phyloP scores from a whole-genome alignment of 2,329 filamentous ascomycete genomes.

The Hymenoscyphus repandus region DNA sequence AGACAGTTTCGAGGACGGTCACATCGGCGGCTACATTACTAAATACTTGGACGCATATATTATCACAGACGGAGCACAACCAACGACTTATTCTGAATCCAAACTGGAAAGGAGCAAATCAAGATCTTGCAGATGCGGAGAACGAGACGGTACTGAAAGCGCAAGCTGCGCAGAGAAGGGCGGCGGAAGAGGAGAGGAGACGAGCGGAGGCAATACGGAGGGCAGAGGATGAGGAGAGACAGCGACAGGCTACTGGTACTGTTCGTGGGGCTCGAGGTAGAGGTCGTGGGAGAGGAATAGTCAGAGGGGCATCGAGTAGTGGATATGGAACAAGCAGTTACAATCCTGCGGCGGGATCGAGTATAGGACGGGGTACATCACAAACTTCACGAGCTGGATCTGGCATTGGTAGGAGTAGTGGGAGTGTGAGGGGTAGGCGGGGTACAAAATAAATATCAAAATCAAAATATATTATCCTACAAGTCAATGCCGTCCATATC shows the following conservation, averaged over 20 bases:
- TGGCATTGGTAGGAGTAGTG: slow-evolving; percentile 42
- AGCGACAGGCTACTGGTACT: slow-evolving; percentile 37
- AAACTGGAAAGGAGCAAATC: slow-evolving; percentile 80
- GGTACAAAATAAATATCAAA: slow-evolving; percentile 35
- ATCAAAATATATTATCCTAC: slow-evolving; percentile 12
- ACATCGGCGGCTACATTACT: slow-evolving; percentile 82
- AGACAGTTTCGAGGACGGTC: slow-evolving; percentile 84
- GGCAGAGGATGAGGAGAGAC: slow-evolving; percentile 53
- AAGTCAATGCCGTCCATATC: slow-evolving; percentile 6
- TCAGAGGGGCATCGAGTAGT: slow-evolving; percentile 14
- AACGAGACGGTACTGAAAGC: slow-evolving; percentile 69
- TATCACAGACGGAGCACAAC: slow-evolving; percentile 96
- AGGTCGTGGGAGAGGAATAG: slow-evolving; percentile 19
- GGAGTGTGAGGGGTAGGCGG: slow-evolving; percentile 48
- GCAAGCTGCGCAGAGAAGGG: slow-evolving; percentile 71
- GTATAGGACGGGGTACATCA: slow-evolving; percentile 17
- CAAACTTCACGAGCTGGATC: slow-evolving; percentile 35
- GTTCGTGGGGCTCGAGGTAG: slow-evolving; percentile 30
- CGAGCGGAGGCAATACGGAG: slow-evolving; percentile 64
- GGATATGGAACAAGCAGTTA: slow-evolving; percentile 18
- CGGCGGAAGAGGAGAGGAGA: slow-evolving; percentile 72
- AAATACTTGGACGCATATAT: slow-evolving; percentile 91
- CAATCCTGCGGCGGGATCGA: slow-evolving; percentile 15
- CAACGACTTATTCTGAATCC: slow-evolving; percentile 86
- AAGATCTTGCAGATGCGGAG: slow-evolving; percentile 83